Conservation (phyloP, 1,284 basidiomycete genomes). For the Meripilus lineatus region DNA sequence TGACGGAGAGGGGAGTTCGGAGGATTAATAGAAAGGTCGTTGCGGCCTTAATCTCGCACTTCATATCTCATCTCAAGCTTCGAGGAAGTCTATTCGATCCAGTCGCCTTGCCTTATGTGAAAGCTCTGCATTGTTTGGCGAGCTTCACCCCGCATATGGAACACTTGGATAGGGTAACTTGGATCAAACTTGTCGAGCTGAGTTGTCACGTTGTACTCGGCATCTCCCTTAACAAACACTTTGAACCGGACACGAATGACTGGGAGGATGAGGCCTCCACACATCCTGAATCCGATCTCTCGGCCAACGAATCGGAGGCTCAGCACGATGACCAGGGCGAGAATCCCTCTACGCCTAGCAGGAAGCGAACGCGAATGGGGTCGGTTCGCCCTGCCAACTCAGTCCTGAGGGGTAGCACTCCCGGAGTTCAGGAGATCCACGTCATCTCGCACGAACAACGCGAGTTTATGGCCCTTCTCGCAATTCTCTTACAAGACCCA, state of each 20-base stretch:
- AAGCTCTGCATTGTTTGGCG: slow-evolving; percentile 65
- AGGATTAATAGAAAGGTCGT: slow-evolving; percentile 50
- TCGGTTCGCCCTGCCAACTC: slow-evolving; percentile 3
- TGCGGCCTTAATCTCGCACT: slow-evolving; percentile 59
- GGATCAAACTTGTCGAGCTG: slow-evolving; percentile 66
- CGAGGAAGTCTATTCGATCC: slow-evolving; percentile 54
- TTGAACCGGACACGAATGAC: slow-evolving; percentile 36
- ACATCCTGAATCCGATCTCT: slow-evolving; percentile 2
- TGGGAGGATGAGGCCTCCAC: slow-evolving; percentile 18
- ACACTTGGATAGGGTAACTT: slow-evolving; percentile 59
- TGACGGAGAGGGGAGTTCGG: slow-evolving; percentile 55
- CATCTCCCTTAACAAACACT: slow-evolving; percentile 43
- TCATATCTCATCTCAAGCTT: slow-evolving; percentile 59
- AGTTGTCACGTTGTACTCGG: slow-evolving; percentile 76
- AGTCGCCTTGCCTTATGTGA: slow-evolving; percentile 78
- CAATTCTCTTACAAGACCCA: slow-evolving; percentile 58
- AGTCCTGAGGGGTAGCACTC: too few species aligned
- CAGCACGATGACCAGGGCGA: slow-evolving; percentile 27
- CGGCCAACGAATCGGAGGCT: slow-evolving; percentile 10
- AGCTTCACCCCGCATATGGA: slow-evolving; percentile 74
- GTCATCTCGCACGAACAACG: slow-evolving; percentile 58
- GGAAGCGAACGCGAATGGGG: slow-evolving; percentile 30
- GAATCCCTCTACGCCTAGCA: slow-evolving; percentile 20
- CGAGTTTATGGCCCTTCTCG: slow-evolving; percentile 66
- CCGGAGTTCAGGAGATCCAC: slow-evolving; percentile 15